Percentiles rank a stretch among this genome's conserved stretches.
Conservation (phyloP, 306 rosid species). For the Lathyrus sativus region DNA sequence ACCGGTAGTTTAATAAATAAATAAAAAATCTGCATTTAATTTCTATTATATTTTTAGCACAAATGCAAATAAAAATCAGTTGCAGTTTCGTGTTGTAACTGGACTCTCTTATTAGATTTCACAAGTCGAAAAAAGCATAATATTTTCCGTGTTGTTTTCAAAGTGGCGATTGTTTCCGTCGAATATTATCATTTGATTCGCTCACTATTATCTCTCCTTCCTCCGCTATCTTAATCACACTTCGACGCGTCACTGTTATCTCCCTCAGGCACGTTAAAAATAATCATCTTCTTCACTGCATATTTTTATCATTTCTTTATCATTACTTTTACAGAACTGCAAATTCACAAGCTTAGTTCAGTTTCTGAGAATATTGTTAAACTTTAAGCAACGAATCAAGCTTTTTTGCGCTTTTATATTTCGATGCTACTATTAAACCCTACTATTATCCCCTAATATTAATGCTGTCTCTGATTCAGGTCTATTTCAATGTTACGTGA, state of each 20-base stretch:
- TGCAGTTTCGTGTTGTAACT: constrained; percentile 18
- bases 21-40: no score
- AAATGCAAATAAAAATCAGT: not conserved
- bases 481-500: constrained; percentile 29
- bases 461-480: constrained; percentile 32
- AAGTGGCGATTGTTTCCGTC: constrained; percentile 16
- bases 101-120: not conserved
- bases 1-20: no score
- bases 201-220: not conserved
- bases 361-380: constrained; percentile 13
- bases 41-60: no score
- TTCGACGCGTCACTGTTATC: not conserved
- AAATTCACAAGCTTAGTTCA: not conserved
- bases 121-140: not conserved
- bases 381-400: not conserved
- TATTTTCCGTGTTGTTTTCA: not conserved
- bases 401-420: not conserved
- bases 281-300: not conserved
- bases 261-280: not conserved
- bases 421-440: not conserved
- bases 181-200: constrained; percentile 21
- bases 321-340: not conserved
- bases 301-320: not conserved
- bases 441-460: constrained; percentile 2
- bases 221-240: constrained; percentile 16